Evolutionary conservation across 164 flowering plant species (phyloP).

Genomic region (Annona squamosa): DNA sequence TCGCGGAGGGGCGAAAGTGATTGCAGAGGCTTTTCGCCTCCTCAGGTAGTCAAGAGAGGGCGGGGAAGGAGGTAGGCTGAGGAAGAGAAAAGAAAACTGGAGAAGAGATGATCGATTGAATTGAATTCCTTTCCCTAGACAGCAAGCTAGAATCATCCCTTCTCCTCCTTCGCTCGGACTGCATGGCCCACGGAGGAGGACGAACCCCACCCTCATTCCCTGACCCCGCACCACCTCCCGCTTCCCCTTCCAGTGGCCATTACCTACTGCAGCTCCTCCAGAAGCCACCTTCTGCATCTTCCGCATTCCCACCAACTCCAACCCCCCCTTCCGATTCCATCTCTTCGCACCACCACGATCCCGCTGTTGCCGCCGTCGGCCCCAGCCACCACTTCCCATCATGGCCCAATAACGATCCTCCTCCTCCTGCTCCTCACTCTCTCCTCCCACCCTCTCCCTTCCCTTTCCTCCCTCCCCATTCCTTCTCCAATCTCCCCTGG

Average conservation of each 20-base stretch:
- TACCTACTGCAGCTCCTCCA: conserved; percentile 72
- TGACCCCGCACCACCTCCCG: not conserved
- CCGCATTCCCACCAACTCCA: not conserved
- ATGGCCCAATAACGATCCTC: conserved; percentile 22
- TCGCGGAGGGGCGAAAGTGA: too few relatives aligned
- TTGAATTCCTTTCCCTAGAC: too few relatives aligned
- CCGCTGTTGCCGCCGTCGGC: conserved; percentile 82
- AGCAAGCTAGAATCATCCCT: too few relatives aligned
- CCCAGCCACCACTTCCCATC: conserved; percentile 35
- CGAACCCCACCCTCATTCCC: not conserved
- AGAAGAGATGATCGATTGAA: too few relatives aligned
- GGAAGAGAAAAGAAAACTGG: too few relatives aligned
- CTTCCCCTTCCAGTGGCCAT: conserved; percentile 46
- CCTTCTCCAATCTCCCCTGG: conserved; percentile 15
- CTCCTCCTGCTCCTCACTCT: not conserved
- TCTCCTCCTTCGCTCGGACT: not conserved
- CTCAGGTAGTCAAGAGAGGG: too few relatives aligned
- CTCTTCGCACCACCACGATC: conserved; percentile 33
- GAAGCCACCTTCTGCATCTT: conserved; percentile 8
- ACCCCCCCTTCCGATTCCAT: not conserved
- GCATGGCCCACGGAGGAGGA: not conserved
- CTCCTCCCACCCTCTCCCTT: conserved; percentile 2
- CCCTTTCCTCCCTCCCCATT: conserved; percentile 6
- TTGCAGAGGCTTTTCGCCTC: too few relatives aligned
- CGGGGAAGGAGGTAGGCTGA: too few relatives aligned